Base-by-base conservation (phyloP, 2,329 filamentous ascomycete species). In the Ascochyta pisi region DNA sequence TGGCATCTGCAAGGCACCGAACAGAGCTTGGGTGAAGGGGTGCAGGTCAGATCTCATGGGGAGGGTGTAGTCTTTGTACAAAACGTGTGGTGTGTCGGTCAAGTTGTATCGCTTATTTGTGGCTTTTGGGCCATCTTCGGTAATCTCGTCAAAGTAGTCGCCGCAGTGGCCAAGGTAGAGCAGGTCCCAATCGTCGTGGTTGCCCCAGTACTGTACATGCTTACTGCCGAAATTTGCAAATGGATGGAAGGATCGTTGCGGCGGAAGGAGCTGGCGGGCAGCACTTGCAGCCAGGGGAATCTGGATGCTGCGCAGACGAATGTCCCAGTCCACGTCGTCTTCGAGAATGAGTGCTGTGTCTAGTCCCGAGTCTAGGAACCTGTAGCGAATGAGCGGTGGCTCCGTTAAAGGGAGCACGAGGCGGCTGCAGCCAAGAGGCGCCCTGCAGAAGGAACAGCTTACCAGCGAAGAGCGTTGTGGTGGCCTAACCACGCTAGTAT, bases 271-370 rank as follows among this genome's bases (percentile, higher is more conserved):
- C 26, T 71, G 69, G 49, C 77, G 76, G 19, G 73, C 68, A 24
- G 76, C 77, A 35, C 69, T 74, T 46, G 77, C 76, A 8, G 77
- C 75, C 6, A 75, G 68, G 5, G 77, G 77, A 12, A 78, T 68
- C 56, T 79, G 77, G n/a, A 68, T 54, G 52, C 73, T 78, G 50
- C 77, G 76, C 13, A 80, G 69, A 45, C 74, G 77, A 35, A 80
- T 75, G 58, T 79, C 77, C 74, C 76, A 80, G 57, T 80, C 77
- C 27, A 79, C 77, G 54, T 80, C 78, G 63, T 80, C 78, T 68
- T 80, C 78, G 38, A 80, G 69, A 23, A 80, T 76, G 27, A 80
- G 69, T 2, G 74, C 76, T 1, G 77, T 78, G 53, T 78, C 76
- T 8, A 75, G 69, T 37, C 70, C 73, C 40, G 75, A 78, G 15